A percentile compares a stretch with the other conserved stretches of the same genome.
phyloP scores from a whole-genome alignment of 352 stramenopile species.

The Globisporangium rhizosaccharum region DNA sequence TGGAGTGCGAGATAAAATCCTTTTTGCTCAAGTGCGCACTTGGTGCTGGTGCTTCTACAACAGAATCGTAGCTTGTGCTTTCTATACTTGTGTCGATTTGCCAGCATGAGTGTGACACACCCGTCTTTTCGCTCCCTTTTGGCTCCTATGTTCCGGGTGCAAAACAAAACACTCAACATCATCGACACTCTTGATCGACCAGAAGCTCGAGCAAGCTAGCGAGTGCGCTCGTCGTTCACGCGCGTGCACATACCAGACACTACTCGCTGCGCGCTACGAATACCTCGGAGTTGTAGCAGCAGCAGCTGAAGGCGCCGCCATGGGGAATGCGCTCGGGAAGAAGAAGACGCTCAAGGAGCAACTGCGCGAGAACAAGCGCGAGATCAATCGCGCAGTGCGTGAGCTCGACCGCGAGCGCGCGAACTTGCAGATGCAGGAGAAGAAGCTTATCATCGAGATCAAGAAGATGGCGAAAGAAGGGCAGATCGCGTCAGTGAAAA shows the following conservation, averaged over 20 bases:
- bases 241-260: too few species aligned
- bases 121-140: too few species aligned
- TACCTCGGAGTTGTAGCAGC: background rate
- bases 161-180: background rate
- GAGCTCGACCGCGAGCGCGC: constrained; percentile 95
- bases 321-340: constrained; percentile 70
- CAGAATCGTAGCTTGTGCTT: too few species aligned
- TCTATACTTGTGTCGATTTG: too few species aligned
- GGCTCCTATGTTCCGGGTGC: too few species aligned
- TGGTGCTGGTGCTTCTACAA: too few species aligned
- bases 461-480: constrained; percentile 96
- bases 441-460: constrained; percentile 96
- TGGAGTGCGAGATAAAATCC: too few species aligned
- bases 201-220: background rate
- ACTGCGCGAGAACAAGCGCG: constrained; percentile 96
- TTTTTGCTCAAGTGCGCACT: too few species aligned
- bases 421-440: constrained; percentile 89
- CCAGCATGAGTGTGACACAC: too few species aligned
- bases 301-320: constrained; percentile 14
- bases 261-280: too few species aligned
- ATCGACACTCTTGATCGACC: background rate
- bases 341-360: constrained; percentile 88
- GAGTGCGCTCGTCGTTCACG: background rate
- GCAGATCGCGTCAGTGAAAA: constrained; percentile 95
- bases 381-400: constrained; percentile 95